phyloP scores from a whole-genome alignment of 2,329 filamentous ascomycete species.

The Phoma sp. region DNA sequence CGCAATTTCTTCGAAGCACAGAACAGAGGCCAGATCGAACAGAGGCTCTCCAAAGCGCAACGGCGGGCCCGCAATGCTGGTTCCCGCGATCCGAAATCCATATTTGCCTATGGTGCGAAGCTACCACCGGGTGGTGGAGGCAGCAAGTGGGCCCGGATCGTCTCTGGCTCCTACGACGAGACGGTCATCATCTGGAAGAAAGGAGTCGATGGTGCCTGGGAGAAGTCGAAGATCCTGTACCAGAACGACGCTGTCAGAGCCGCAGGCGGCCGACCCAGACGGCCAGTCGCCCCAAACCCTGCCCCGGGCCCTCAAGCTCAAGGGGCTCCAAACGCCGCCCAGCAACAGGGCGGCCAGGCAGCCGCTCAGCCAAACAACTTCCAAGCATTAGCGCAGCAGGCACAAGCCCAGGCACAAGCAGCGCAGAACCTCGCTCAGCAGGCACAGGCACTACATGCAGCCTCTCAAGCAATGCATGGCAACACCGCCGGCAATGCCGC shows the following conservation, averaged over 20 bases:
- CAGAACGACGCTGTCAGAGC: conserved; percentile 70
- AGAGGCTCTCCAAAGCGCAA: conserved; percentile 40
- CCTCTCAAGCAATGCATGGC: conserved; percentile 37
- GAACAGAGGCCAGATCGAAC: conserved; percentile 52
- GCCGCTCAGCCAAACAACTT: conserved; percentile 31
- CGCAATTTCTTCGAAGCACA: conserved; percentile 70
- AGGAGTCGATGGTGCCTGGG: conserved; percentile 84
- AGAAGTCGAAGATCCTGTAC: conserved; percentile 73
- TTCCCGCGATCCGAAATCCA: conserved; percentile 75
- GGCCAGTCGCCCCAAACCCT: conserved; percentile 32
- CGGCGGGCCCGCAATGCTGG: conserved; percentile 66
- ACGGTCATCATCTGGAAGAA: conserved; percentile 94
- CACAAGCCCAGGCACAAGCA: conserved; percentile 46
- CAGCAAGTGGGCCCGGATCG: conserved; percentile 88
- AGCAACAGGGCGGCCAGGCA: conserved; percentile 25
- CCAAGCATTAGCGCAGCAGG: conserved; percentile 45
- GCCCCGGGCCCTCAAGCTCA: conserved; percentile 24
- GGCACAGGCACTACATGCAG: conserved; percentile 44
- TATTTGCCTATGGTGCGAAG: conserved; percentile 81
- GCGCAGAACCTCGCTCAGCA: conserved; percentile 44
- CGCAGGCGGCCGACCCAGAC: conserved; percentile 53
- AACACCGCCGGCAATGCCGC: conserved; percentile 21
- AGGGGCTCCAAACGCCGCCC: conserved; percentile 14
- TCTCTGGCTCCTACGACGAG: conserved; percentile 96
- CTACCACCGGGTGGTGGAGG: conserved; percentile 90